phyloP scores from a whole-genome alignment of 176 grass and related monocot species.

The Paspalum notatum region DNA sequence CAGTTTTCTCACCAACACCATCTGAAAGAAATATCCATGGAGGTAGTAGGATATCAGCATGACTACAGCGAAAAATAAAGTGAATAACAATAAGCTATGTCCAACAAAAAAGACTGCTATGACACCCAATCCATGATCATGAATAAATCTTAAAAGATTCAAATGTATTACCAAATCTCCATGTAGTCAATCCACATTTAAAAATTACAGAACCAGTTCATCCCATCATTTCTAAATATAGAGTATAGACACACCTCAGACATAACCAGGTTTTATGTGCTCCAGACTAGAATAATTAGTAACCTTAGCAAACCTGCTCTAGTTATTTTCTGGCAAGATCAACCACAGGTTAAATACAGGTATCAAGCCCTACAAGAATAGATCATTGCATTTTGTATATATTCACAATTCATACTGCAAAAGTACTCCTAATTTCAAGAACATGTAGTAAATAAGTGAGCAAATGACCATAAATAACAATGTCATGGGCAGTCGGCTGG shows the following conservation, averaged over 20 bases:
- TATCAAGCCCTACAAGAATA: background rate
- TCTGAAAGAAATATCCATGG: constrained; percentile 44
- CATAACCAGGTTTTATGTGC: background rate
- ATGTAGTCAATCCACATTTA: background rate
- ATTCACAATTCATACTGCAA: constrained; percentile 21
- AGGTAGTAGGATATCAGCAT: constrained; percentile 8
- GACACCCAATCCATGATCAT: background rate
- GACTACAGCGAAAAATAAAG: background rate
- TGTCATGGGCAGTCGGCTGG: no score
- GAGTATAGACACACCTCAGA: background rate
- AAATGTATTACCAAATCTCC: background rate
- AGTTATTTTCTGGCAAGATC: background rate
- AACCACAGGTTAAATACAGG: background rate
- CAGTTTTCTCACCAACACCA: constrained; percentile 46
- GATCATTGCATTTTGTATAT: background rate
- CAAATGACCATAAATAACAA: background rate
- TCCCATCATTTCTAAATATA: background rate
- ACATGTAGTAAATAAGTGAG: background rate
- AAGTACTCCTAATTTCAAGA: background rate
- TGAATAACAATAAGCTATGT: background rate
- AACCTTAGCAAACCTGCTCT: background rate
- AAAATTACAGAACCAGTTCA: background rate
- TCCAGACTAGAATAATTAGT: background rate
- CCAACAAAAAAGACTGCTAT: background rate
- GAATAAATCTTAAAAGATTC: background rate